Evolutionary conservation across 805 yeast genomes (phyloP).

Genomic region (Sugiyamaella chiloensis): DNA sequence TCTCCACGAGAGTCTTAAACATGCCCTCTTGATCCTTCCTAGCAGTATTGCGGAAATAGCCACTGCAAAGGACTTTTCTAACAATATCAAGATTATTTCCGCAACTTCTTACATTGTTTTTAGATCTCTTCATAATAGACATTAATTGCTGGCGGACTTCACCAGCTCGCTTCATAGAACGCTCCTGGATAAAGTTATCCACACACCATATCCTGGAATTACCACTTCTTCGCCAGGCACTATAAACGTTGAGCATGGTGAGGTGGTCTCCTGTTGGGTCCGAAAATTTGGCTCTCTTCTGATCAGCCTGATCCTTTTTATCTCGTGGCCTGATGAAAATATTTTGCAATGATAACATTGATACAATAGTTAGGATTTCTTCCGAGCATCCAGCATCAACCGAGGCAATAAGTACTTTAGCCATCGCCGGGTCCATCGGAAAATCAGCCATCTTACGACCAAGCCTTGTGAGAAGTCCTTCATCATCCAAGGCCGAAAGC

Average conservation of each 20-base stretch:
- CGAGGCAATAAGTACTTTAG: conserved; percentile 69
- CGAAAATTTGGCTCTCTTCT: conserved; percentile 53
- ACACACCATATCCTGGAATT: conserved; percentile 77
- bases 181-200: conserved; percentile 76
- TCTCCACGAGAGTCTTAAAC: conserved; percentile 37
- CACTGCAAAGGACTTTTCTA: conserved; percentile 58
- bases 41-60: conserved; percentile 67
- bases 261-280: conserved; percentile 73
- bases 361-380: conserved; percentile 68
- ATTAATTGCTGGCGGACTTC: conserved; percentile 71
- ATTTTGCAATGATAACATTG: conserved; percentile 80
- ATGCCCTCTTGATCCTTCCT: conserved; percentile 55
- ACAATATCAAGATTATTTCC: conserved; percentile 36
- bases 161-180: conserved; percentile 62
- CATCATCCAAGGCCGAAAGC: conserved; percentile 77
- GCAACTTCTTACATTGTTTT: conserved; percentile 33
- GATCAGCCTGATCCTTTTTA: conserved; percentile 58
- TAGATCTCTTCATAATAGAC: conserved; percentile 39
- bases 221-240: conserved; percentile 69
- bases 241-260: conserved; percentile 67
- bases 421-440: conserved; percentile 87
- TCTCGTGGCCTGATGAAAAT: conserved; percentile 70
- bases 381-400: conserved; percentile 57
- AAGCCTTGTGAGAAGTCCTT: conserved; percentile 69
- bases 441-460: conserved; percentile 89